Base-by-base conservation (phyloP, 345 rosid species). In the Sapria himalayana region DNA sequence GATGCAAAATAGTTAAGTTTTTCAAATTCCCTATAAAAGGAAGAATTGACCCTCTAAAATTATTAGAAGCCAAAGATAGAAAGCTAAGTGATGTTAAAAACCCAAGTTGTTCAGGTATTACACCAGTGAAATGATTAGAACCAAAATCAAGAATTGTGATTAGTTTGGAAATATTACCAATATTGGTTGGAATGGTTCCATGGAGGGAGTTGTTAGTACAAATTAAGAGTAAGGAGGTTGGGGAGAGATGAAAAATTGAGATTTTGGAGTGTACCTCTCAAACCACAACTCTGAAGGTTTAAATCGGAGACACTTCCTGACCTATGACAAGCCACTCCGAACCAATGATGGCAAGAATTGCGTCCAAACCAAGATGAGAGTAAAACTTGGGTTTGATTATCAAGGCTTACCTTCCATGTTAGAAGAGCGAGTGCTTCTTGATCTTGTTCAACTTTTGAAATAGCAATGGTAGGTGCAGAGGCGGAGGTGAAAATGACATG, bases 231-330 rank as follows among this genome's bases (percentile, higher is more conserved):
- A 15, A 20, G 8, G 3, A 61, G 41, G 25, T 38, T 38, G 1
- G 58, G 50, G 23, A 61, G 51, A 34, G 66, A 56, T 14, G 62
- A 38, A 42, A 61, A 56, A 54, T 48, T 42, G 50, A 56, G 29
- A 2, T 33, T 41, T 6, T 37, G 15, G 5, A 56, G 56, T 9
- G 51, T 56, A 29, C 61, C 61, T 36, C 14, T 23, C n/a, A 61
- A 22, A 27, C 49, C 50, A 14, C 35, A 1, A 31, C 29, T 45
- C 21, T 35, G 31, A 11, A 56, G 57, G 39, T 42, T 61, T 15
- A 61, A 40, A 31, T 29, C 37, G 3, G 37, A 16, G 33, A 60
- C 25, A 32, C 57, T 50, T 15, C 57, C 57, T 0, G 40, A 33
- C 5, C 7, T 25, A 20, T 55, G 31, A 42, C 65, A 60, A 23